Evolutionary conservation across 805 yeast species (phyloP), one percentile per base, ranked within the genome.

Genomic region (Candida qinlingensis): DNA sequence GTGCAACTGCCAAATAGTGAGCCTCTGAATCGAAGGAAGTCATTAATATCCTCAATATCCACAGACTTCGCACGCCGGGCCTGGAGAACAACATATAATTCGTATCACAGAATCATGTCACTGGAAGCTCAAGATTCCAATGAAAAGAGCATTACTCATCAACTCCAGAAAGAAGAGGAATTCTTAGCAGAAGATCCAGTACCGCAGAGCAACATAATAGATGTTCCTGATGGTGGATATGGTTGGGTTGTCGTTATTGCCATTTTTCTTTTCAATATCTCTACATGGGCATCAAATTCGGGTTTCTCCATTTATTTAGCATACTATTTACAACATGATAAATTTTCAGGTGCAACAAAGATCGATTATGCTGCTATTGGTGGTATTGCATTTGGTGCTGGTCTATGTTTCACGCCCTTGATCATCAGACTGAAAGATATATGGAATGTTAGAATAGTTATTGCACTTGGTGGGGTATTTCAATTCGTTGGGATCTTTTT

Each of bases 351-450:
- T 6, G 82, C 81, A 0, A 55, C 70, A 1, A 80, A 76, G 46
- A 63, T 79, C 36, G 85, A 80, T 51, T 85, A 75, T 61, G 85
- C 87, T 25, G 66, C 78, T 5, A 72, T 85, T 50, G 88, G 89
- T 5, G 90, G 90, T 4, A 60, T 84, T 11, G 77, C 85, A 0
- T 79, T 82, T 48, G 63, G 58, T 30, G 31, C 39, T 11, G 50
- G 67, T 7, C 83, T 87, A 30, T 80, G 83, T 58, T 68, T 76
- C 47, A 67, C 85, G 44, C 91, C 92, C 6, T 46, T 81, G 7
- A 71, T 74, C 0, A 66, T 74, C 39, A 50, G 76, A 2, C 50
- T 75, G 8, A 73, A 75, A 56, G 72, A 74, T 53, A 4, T 51
- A 75, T 5, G 68, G 72, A 50, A 85, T 3, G 63, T 75, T 48